These are phyloP conservation scores for Fennellomyces sp. DNA, from an alignment of 371 early-diverging fungal species.

Conservation along the genomic window DNA sequence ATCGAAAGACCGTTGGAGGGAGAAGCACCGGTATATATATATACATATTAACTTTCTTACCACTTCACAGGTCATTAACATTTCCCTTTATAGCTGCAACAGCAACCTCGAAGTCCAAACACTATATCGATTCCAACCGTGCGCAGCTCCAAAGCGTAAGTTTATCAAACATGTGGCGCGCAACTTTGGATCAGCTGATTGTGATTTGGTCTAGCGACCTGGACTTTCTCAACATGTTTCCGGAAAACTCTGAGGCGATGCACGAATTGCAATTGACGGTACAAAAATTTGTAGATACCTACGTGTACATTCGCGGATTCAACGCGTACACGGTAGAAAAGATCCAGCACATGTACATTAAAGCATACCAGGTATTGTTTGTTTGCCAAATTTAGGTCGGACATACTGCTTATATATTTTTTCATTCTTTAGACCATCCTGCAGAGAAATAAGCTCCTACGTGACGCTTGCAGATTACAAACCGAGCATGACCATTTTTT, in stretches of 20 bases:
- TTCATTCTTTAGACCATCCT: conserved; percentile 36
- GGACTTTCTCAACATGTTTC: conserved; percentile 59
- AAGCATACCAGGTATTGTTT: conserved; percentile 39
- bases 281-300: conserved; percentile 63
- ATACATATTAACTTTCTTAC: conserved; percentile 13
- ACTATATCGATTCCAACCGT: conserved; percentile 46
- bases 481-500: conserved; percentile 58
- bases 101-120: conserved; percentile 24
- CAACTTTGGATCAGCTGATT: conserved; percentile 3
- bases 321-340: conserved; percentile 57
- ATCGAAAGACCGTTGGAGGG: conserved; percentile 63
- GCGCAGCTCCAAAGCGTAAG: conserved; percentile 55
- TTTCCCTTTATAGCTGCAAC: neutral
- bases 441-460: conserved; percentile 39
- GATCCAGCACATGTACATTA: conserved; percentile 62
- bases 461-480: conserved; percentile 48
- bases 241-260: conserved; percentile 53
- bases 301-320: conserved; percentile 66
- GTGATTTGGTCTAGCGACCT: conserved; percentile 46
- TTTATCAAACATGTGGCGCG: conserved; percentile 5
- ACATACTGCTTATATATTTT: neutral
- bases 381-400: neutral
- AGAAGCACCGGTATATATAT: conserved; percentile 13
- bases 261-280: conserved; percentile 49
- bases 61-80: neutral